Base-by-base conservation (phyloP, 805 yeast species). In the Myxozyma monticola region DNA sequence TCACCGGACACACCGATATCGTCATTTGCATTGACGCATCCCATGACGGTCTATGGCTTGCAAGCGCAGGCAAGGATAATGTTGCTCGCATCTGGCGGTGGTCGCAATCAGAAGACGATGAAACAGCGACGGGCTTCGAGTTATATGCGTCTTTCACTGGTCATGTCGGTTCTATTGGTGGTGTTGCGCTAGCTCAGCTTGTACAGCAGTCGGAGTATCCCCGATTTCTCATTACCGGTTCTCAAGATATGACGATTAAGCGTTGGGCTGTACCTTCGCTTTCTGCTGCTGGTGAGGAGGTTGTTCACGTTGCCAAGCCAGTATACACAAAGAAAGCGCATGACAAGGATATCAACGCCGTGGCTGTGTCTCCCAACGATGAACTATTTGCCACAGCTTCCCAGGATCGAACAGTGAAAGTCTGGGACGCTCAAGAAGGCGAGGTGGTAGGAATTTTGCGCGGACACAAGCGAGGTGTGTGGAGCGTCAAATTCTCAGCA, bases 281-380 rank as follows among this genome's bases (percentile, higher is more conserved):
- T 2, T 37, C 18, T 5, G 44, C 59, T 31, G 18, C 48, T 12
- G 53, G 46, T 4, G 41, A 25, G 25, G 48, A 42, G 2, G 48
- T 49, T 1, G 57, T 53, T 2, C 76, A 60, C 15, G 45, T 50
- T 1, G 37, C 49, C 6, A 71, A 75, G 1, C 85, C 96, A 1
- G 88, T 83, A 47, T 93, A 84, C 68, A 93, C 99, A 0, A 81
- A 96, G 73, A 81, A 90, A 63, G 98, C 97, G 1, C 99, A 93
- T 67, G 98, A 93, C 48, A 93, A 91, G 67, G 96, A 93, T 68
- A 93, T 93, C 53, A 95, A 93, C 63, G 78, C 91, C 1, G 71
- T 93, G 45, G 96, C 89, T 57, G 74, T 93, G 3, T 77, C 97
- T n/a, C 96, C 96, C 15, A 88, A 89, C 63, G 95, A 91, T 68